Percentiles rank a stretch among this genome's conserved stretches.
Evolutionary conservation across 257 asterid genomes (phyloP).

Genomic region (Verbascum thapsus): DNA sequence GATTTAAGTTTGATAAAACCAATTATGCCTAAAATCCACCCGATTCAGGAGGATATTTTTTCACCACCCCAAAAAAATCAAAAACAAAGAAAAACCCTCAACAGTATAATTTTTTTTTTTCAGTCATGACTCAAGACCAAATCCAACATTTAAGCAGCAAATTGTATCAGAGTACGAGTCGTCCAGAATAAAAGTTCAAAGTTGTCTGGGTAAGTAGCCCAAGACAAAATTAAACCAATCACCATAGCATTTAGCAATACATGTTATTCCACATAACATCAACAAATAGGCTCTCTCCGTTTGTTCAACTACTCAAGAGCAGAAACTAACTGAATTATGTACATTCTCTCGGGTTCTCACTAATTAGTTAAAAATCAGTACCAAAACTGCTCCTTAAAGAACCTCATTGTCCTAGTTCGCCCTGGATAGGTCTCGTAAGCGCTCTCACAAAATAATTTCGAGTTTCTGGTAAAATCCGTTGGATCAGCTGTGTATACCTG

Average conservation of each 20-base stretch:
- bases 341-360: conserved; percentile 52
- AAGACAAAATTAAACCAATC: conserved; percentile 26
- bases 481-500: conserved; percentile 78
- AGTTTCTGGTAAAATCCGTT: conserved; percentile 76
- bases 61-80: too few species aligned
- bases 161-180: background rate
- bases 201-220: background rate
- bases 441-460: conserved; percentile 71
- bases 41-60: too few species aligned
- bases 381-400: conserved; percentile 42
- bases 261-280: conserved; percentile 29
- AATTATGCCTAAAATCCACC: too few species aligned
- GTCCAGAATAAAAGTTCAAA: background rate
- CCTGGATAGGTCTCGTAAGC: conserved; percentile 59
- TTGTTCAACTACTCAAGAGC: conserved; percentile 26
- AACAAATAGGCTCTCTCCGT: conserved; percentile 36
- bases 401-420: conserved; percentile 52
- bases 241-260: conserved; percentile 3
- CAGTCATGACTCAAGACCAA: background rate
- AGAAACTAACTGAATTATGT: conserved; percentile 49
- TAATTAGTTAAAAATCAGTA: conserved; percentile 47
- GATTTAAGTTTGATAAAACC: too few species aligned
- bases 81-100: too few species aligned
- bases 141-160: background rate
- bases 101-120: background rate